Evolutionary conservation across 106 monocot species (phyloP), one percentile per base, ranked within the genome.

Genomic region (Agapanthus africanus): DNA sequence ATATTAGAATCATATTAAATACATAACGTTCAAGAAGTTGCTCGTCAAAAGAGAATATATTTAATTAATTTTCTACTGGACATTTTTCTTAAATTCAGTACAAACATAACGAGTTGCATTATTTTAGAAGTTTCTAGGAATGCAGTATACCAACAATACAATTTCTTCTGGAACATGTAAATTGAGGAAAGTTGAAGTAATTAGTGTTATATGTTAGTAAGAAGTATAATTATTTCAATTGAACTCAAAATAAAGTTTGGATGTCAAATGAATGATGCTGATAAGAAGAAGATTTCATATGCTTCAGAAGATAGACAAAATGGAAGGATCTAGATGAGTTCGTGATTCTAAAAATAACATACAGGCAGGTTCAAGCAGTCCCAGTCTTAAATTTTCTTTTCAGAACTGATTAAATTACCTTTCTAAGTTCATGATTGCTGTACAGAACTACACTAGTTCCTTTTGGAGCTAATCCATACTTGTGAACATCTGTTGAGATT

Each of bases 381-480:
- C 4, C 28, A 46, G 46, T 22, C 2, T 25, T 40, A 37, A 67
- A 67, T 40, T 44, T 7, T n/a, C n/a, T n/a, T n/a, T 44, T 0
- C 7, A n/a, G 35, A 25, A 35, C 22, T 0, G 54, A 13, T 50
- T 54, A 50, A 41, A 67, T 28, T 84, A 99, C 93, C 89, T 99
- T 99, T 79, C 99, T 84, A 63, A 99, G 87, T 78, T 93, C 93
- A 83, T 85, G 99, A 78, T 93, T 90, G 80, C 90, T 90, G 76
- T 99, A 99, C 1, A 99, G 79, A 73, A 99, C 90, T 40, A 99
- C 65, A 70, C 99, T 99, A 36, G 93, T 90, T 33, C 99, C 99
- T 73, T 99, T 99, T 25, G 99, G 99, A 84, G 50, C 99, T 71
- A 99, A 76, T 62, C 99, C 99, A 83, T 99, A 99, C 79, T 99